Percentiles rank a stretch among this genome's conserved stretches.
Evolutionary conservation across 78 protist genomes (phyloP).

Genomic region (slime mould (Dictyostelium discoideum)): DNA sequence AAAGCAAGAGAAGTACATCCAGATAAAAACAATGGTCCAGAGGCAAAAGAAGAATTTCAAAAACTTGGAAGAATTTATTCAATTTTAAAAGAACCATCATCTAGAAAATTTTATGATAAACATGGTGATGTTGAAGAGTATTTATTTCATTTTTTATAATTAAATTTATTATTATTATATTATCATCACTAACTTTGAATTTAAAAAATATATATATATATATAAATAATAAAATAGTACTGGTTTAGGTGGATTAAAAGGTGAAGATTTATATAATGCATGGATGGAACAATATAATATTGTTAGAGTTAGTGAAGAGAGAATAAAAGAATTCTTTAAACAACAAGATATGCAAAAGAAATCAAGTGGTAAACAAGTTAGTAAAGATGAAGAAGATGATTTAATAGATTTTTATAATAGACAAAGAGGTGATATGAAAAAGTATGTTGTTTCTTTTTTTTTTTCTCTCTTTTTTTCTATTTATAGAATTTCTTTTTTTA

Average conservation of each 20-base stretch:
- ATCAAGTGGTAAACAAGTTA: slow-evolving; percentile 14
- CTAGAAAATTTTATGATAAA: slow-evolving; percentile 71
- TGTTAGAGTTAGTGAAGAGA: slow-evolving; percentile 62
- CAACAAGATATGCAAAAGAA: slow-evolving; percentile 41
- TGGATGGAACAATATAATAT: slow-evolving; percentile 76
- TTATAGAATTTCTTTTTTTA: not conserved
- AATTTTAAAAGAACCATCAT: slow-evolving; percentile 53
- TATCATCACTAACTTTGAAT: not conserved
- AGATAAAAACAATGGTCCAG: slow-evolving; percentile 54
- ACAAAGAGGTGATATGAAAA: slow-evolving; percentile 66
- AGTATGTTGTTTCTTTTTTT: slow-evolving; percentile 9
- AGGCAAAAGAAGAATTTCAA: slow-evolving; percentile 75
- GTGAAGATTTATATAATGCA: slow-evolving; percentile 47
- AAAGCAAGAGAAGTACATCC: slow-evolving; percentile 77
- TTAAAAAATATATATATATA: no score
- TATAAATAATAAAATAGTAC: not conserved
- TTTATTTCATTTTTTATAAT: not conserved
- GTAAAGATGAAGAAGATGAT: slow-evolving; percentile 44
- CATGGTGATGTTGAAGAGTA: slow-evolving; percentile 64
- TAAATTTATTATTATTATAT: not conserved
- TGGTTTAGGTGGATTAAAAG: slow-evolving; percentile 20
- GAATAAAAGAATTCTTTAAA: slow-evolving; percentile 35
- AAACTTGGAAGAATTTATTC: slow-evolving; percentile 58
- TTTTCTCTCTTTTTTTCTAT: not conserved
- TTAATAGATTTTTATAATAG: slow-evolving; percentile 59